Base-by-base conservation (phyloP, 139 green algal species). In the Nannochloris sp. region DNA sequence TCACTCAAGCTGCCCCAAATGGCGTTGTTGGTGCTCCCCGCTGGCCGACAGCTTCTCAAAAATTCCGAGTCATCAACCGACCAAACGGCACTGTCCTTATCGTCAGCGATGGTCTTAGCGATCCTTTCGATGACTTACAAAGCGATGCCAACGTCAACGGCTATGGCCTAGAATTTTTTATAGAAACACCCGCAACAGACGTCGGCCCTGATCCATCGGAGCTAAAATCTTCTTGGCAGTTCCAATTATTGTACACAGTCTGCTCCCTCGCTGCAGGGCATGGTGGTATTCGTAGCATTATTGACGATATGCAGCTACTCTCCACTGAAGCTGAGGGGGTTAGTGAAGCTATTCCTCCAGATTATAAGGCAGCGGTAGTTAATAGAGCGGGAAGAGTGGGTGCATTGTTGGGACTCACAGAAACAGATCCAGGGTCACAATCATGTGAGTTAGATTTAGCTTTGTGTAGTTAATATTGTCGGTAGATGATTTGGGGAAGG, bases 241-340 rank as follows among this genome's bases (percentile, higher is more conserved):
- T 84, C 37, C 79, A 86, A 65, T 67, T 86, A 37, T 60, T 86
- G 3, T 84, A 73, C 61, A 86, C 79, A 19, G 79, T 86, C 31
- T 66, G 58, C 42, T 74, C 80, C 70, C 66, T 86, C n/a, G 79
- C 79, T n/a, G 79, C 79, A 47, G 79, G 79, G 8, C 74, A 82
- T 44, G 78, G 76, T 44, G 65, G 72, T 60, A 86, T 86, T 38
- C 45, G 65, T 31, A 44, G 53, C 53, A 84, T 86, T 60, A 74
- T 86, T 13, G 76, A 86, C 27, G 72, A 85, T 44, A 82, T 86
- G 79, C 64, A 67, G 59, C 73, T 86, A 56, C 73, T 86, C 30
- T 82, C 72, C 2, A 86, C 79, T 25, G 79, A 86, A 61, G 79
- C 79, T 13, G 79, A 86, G 39, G 79, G 79, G 4, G 76, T 86